Evolutionary conservation across 1,284 basidiomycete species (phyloP).

Genomic region (Golubevia pallescens): DNA sequence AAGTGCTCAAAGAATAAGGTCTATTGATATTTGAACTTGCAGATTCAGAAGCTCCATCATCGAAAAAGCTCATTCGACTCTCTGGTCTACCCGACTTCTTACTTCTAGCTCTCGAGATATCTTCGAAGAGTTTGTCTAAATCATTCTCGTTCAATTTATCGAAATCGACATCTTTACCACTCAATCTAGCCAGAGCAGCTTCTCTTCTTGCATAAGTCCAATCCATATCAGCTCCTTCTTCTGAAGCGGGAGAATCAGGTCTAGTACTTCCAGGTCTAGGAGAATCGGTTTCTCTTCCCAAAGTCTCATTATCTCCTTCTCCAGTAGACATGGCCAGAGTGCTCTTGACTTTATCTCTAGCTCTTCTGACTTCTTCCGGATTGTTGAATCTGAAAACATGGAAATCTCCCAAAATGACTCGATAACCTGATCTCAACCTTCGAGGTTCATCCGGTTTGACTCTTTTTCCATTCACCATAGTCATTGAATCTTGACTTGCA

Average conservation of each 20-base stretch:
- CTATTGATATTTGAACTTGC: slow-evolving; percentile 27
- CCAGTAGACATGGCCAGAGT: slow-evolving; percentile 37
- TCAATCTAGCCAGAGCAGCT: slow-evolving; percentile 42
- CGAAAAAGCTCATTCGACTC: slow-evolving; percentile 46
- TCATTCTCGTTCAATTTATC: slow-evolving; percentile 53
- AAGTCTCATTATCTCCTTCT: slow-evolving; percentile 35
- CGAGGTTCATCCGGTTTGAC: slow-evolving; percentile 37
- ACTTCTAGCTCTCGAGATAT: slow-evolving; percentile 39
- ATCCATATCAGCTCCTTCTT: slow-evolving; percentile 34
- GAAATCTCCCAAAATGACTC: slow-evolving; percentile 94
- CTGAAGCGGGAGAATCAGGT: slow-evolving; percentile 47
- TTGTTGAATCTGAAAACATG: slow-evolving; percentile 97
- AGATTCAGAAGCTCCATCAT: slow-evolving; percentile 43
- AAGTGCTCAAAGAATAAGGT: slow-evolving; percentile 46
- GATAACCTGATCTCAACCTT: slow-evolving; percentile 80
- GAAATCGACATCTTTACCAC: slow-evolving; percentile 53
- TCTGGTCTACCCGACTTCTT: slow-evolving; percentile 42
- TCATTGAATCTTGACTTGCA: slow-evolving; percentile 79
- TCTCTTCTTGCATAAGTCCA: slow-evolving; percentile 56
- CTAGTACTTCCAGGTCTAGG: slow-evolving; percentile 26
- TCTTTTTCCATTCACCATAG: slow-evolving; percentile 82
- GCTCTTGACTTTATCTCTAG: slow-evolving; percentile 40
- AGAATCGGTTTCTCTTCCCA: slow-evolving; percentile 11
- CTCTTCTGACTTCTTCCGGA: slow-evolving; percentile 47
- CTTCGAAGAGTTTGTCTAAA: slow-evolving; percentile 55